These are phyloP conservation scores for Solidago caesia DNA, from an alignment of 129 eudicot species.

Conservation along the genomic window DNA sequence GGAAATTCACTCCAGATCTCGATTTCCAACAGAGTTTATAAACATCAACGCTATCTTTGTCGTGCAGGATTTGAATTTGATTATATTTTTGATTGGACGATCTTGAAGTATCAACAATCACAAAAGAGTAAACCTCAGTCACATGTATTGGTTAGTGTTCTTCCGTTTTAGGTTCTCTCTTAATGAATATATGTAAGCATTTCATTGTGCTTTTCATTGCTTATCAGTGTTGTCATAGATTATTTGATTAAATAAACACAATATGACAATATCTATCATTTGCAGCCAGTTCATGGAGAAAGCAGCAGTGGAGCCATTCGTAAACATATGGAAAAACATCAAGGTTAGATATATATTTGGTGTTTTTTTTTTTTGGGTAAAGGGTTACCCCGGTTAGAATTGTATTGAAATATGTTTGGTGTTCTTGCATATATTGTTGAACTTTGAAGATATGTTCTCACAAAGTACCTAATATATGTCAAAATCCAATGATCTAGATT, in stretches of 20 bases:
- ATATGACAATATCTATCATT: conserved; percentile 12
- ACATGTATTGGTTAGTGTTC: conserved; percentile 41
- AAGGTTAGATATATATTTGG: conserved; percentile 47
- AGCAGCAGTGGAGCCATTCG: conserved; percentile 76
- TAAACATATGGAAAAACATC: conserved; percentile 60
- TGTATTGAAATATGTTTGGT: not conserved
- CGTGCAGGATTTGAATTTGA: conserved; percentile 82
- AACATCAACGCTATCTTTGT: conserved; percentile 1
- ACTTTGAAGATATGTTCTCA: conserved; percentile 17
- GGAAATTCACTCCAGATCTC: not conserved
- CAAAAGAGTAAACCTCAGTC: conserved; percentile 67
- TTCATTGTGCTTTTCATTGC: not conserved
- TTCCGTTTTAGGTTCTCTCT: conserved; percentile 14
- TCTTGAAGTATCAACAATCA: conserved; percentile 87
- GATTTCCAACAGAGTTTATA: conserved; percentile 5
- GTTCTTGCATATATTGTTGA: not conserved
- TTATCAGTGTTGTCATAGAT: not conserved
- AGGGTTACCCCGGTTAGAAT: too few species aligned
- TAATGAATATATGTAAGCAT: not conserved
- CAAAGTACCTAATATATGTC: not conserved
- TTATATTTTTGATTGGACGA: conserved; percentile 96
- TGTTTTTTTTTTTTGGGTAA: not conserved
- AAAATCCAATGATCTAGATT: conserved; percentile 5
- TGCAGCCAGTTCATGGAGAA: conserved; percentile 84
- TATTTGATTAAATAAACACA: conserved; percentile 18